Base-by-base conservation (phyloP, 257 asterid genomes). In the Nicotiana knightiana region DNA sequence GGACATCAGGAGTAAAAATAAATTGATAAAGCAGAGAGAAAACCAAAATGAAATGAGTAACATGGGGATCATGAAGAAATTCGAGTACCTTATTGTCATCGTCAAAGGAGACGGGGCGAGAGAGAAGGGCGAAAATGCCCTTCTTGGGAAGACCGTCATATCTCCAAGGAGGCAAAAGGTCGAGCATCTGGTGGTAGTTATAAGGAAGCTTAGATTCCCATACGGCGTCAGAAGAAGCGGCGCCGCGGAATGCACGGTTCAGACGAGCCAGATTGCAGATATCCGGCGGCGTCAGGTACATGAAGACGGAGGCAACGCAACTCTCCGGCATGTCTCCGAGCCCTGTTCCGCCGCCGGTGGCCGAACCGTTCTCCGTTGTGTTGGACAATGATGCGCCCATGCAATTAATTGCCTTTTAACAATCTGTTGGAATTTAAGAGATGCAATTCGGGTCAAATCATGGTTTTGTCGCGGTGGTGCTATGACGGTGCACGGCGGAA, bases 271-370 rank as follows among this genome's bases (percentile, higher is more conserved):
- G 85, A 89, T 93, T 94, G 89, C 99, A 96, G 70, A 96, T 96
- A 89, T 96, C 98, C 78, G 97, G 98, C 85, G 99, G 99, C 62
- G 97, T 87, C 1, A 96, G 91, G 86, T 96, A 82, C 67, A 94
- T 87, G 78, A 96, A 92, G 5, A 94, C 99, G 80, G 92, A 86
- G 6, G 99, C 99, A 46, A 96, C 97, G 83, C 98, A 96, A 83
- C 93, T 92, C 91, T 96, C 99, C 85, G 99, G 98, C 83, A 96
- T 94, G 87, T 96, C 98, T 33, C 98, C 98, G 66, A 96, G 86
- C 51, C 98, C 93, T 6, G 62, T 73, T 84, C 97, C 92, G 9
- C 90, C 91, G 10, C 87, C 92, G 88, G 71, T 83, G 53, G 84
- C 86, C 79, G 92, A 82, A 70, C 93, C 97, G 88, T 87, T 88